A percentile compares a stretch with the other conserved stretches of the same genome.
These are phyloP conservation scores for Didymella pomorum DNA, from an alignment of 2,329 filamentous ascomycete genomes.

Conservation along the genomic window DNA sequence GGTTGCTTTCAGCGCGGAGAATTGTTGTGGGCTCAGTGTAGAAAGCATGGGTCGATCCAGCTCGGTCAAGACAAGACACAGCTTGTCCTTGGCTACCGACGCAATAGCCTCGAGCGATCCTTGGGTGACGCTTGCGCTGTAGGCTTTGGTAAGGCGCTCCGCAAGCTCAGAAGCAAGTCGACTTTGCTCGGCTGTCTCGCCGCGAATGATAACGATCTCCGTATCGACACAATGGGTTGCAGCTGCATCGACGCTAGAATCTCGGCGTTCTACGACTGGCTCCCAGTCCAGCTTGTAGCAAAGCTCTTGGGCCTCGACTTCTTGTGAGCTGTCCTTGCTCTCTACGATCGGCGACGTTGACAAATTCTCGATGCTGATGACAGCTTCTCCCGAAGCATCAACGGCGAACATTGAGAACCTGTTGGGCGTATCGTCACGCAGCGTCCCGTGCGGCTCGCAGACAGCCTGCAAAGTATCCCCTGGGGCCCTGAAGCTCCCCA, in stretches of 20 bases:
- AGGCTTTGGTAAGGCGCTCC: constrained; percentile 13
- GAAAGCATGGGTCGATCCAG: constrained; percentile 18
- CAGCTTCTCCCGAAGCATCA: constrained; percentile 20
- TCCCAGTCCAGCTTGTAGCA: constrained; percentile 44
- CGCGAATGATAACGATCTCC: constrained; percentile 27
- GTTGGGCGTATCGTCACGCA: constrained; percentile 27
- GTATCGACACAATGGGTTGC: constrained; percentile 7
- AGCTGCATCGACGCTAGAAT: constrained; percentile 1
- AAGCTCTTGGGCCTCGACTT: constrained; percentile 28
- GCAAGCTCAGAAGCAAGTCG: constrained; percentile 28
- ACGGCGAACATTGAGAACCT: constrained; percentile 36
- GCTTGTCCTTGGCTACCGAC: constrained; percentile 19
- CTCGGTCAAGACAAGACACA: constrained; percentile 25
- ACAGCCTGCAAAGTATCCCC: constrained; percentile 25
- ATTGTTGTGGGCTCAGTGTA: constrained; percentile 8
- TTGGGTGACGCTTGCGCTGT: constrained; percentile 1
- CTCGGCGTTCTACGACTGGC: constrained; percentile 2
- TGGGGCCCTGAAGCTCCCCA: constrained; percentile 4
- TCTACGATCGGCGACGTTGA: constrained; percentile 33
- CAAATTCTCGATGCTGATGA: constrained; percentile 36
- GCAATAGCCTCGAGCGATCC: constrained; percentile 10
- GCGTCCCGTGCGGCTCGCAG: constrained; percentile 18
- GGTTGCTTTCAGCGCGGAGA: constrained; percentile 10
- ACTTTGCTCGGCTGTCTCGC: constrained; percentile 20
- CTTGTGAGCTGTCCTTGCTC: constrained; percentile 14